A percentile compares a stretch with the other conserved stretches of the same genome.
Conservation (phyloP, 352 stramenopile genomes). For the Phytophthora podocarpi region DNA sequence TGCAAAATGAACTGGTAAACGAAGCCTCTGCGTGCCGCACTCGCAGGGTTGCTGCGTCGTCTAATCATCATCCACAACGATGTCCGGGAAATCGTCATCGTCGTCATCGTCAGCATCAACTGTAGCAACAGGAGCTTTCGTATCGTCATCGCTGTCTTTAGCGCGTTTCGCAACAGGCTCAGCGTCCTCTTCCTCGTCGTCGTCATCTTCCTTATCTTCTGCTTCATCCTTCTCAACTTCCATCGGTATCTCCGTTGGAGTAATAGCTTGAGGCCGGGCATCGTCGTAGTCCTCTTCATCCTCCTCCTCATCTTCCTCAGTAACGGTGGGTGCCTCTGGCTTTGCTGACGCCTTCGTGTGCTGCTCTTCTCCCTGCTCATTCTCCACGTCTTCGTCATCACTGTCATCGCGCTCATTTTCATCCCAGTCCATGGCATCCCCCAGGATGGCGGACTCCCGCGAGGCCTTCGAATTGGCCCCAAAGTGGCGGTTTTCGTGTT, state of each 20-base stretch:
- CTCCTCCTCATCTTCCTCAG: constrained; percentile 36
- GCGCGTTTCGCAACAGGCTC: constrained; percentile 29
- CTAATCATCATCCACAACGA: constrained; percentile 74
- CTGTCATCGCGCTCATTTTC: constrained; percentile 37
- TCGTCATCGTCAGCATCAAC: constrained; percentile 42
- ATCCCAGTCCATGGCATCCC: constrained; percentile 44
- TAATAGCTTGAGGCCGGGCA: constrained; percentile 25
- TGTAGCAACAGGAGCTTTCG: constrained; percentile 21
- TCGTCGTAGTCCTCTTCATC: constrained; percentile 53
- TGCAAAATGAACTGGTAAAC: not conserved
- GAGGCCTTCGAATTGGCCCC: not conserved
- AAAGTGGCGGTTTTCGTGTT: constrained; percentile 19
- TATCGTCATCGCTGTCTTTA: constrained; percentile 38
- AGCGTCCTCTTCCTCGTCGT: constrained; percentile 31
- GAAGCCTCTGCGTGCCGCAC: not conserved
- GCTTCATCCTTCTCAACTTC: constrained; percentile 24
- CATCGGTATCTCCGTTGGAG: constrained; percentile 5
- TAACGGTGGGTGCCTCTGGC: constrained; percentile 5
- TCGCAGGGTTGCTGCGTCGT: not conserved
- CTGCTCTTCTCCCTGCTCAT: constrained; percentile 4
- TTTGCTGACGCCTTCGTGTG: constrained; percentile 5
- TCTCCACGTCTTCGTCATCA: constrained; percentile 30
- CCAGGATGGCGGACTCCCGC: constrained; percentile 16
- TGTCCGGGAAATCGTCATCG: constrained; percentile 85
- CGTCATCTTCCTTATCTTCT: constrained; percentile 15